These are phyloP conservation scores for Biscutella laevigata DNA, from an alignment of 441 rosid species.

Conservation along the genomic window DNA sequence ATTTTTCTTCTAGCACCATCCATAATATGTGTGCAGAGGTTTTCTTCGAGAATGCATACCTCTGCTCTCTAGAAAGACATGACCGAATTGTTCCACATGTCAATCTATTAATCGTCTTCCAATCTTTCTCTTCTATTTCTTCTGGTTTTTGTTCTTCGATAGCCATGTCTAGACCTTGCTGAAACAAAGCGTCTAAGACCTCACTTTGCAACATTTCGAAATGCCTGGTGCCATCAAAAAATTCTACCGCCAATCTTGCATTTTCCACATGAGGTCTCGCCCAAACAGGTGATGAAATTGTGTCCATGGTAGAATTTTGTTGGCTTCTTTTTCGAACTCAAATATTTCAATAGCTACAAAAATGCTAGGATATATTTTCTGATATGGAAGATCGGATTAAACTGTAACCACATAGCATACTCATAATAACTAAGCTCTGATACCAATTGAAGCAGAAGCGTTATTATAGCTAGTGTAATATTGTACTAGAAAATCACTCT, in stretches of 20 bases:
- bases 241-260: neutral
- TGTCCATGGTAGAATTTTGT: neutral
- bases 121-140: neutral
- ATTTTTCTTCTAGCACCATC: neutral
- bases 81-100: neutral
- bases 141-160: neutral
- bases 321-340: too few species aligned
- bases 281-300: neutral
- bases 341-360: too few species aligned
- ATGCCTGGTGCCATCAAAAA: neutral
- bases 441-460: neutral
- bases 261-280: neutral
- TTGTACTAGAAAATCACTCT: too few species aligned
- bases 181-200: neutral
- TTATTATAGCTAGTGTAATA: too few species aligned
- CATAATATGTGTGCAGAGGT: too few species aligned
- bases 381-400: neutral
- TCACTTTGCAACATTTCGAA: too few species aligned
- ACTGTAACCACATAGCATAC: neutral
- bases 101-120: too few species aligned
- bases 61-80: neutral
- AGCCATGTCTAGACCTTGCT: neutral
- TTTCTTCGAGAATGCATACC: neutral
- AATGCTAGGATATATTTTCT: too few species aligned
- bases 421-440: neutral